Conservation (phyloP, 208 protist species). For the Herpetomonas muscarum region DNA sequence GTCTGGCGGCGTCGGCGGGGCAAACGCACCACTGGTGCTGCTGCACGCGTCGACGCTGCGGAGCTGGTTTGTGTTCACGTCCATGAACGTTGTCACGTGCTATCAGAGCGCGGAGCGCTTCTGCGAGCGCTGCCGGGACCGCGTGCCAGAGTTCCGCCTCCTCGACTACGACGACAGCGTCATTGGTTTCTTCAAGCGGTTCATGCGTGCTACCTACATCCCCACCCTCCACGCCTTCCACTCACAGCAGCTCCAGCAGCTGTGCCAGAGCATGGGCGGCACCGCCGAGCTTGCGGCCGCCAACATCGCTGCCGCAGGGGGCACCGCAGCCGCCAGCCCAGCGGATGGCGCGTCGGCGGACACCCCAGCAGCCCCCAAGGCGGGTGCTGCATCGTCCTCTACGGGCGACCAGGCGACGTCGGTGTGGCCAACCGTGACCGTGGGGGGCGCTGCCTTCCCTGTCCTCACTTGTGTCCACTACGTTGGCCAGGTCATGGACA, state of each 20-base stretch:
- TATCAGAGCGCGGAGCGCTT: conserved; percentile 67
- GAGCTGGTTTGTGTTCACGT: conserved; percentile 79
- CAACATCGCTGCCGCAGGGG: background rate
- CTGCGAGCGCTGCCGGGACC: conserved; percentile 51
- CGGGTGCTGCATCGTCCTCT: background rate
- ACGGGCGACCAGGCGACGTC: background rate
- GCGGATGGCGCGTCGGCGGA: background rate
- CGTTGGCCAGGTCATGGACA: conserved; percentile 66
- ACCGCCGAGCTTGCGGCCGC: conserved; percentile 7
- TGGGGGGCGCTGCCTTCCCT: conserved; percentile 30
- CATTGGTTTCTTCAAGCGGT: conserved; percentile 60
- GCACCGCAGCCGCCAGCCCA: background rate
- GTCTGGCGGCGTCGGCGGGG: background rate
- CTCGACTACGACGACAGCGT: conserved; percentile 48
- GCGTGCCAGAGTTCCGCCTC: conserved; percentile 34
- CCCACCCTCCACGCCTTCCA: conserved; percentile 68
- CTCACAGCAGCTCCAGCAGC: conserved; percentile 48
- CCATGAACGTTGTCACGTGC: conserved; percentile 87
- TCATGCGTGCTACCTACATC: conserved; percentile 64
- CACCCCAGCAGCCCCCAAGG: background rate
- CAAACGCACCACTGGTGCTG: conserved; percentile 32
- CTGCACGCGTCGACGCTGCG: conserved; percentile 51
- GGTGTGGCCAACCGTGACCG: conserved; percentile 58
- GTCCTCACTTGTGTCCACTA: conserved; percentile 74
- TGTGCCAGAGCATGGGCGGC: conserved; percentile 51